These are phyloP conservation scores for Hamamelis virginiana DNA, from an alignment of 164 flowering plant genomes.

Conservation along the genomic window DNA sequence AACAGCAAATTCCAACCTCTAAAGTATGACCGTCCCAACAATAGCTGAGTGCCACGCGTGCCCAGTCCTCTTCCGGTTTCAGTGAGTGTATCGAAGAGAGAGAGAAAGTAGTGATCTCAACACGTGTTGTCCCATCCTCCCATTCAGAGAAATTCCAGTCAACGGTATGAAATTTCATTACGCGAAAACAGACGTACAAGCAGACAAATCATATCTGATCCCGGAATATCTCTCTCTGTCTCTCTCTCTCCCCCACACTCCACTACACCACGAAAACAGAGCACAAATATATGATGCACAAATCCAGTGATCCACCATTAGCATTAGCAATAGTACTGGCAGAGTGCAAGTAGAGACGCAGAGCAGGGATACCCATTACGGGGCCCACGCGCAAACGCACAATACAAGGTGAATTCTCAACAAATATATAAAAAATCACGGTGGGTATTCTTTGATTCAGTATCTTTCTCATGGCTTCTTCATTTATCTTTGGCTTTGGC, in stretches of 20 bases:
- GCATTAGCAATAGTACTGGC: no score
- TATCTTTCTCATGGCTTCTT: slow-evolving; percentile 13
- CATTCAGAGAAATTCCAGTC: neutral
- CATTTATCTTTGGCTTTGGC: neutral
- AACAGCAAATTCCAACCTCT: no score
- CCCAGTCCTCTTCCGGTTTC: no score
- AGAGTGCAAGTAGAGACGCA: no score
- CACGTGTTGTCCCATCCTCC: neutral
- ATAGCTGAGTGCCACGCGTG: no score
- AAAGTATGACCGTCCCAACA: no score
- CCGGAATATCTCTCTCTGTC: neutral
- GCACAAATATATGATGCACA: neutral
- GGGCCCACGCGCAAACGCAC: neutral
- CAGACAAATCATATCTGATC: neutral
- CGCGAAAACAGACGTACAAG: neutral
- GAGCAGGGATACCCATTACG: neutral
- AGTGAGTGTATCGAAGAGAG: no score
- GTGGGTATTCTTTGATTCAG: no score
- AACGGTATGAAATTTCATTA: neutral
- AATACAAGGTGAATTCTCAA: neutral
- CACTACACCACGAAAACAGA: neutral
- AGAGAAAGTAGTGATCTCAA: neutral
- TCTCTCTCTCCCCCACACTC: neutral
- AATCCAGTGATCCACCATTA: neutral
- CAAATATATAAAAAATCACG: no score